Conservation (phyloP, 768 basidiomycete species). For the Phlebiopsis gigantea region DNA sequence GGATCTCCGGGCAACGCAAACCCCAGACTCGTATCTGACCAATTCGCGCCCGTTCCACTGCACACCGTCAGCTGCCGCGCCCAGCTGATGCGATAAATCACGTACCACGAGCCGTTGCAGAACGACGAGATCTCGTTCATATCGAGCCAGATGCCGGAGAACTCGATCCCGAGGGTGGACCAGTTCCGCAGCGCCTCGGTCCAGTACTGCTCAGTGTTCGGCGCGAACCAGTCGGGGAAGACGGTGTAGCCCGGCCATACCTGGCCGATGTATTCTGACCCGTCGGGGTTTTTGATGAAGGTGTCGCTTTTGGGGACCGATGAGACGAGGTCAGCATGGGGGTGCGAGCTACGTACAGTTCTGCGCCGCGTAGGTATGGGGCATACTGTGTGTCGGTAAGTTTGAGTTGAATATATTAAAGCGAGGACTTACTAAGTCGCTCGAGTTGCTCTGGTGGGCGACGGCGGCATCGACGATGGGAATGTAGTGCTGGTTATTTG, state of each 20-base stretch:
- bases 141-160: conserved; percentile 64
- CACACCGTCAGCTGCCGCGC: neutral
- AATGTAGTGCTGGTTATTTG: conserved; percentile 53
- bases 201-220: conserved; percentile 54
- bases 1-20: conserved; percentile 55
- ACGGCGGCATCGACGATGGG: conserved; percentile 68
- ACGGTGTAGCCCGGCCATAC: conserved; percentile 78
- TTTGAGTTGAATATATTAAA: neutral
- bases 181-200: conserved; percentile 54
- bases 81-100: neutral
- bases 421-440: conserved; percentile 45
- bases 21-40: conserved; percentile 48
- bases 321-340: neutral
- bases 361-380: conserved; percentile 58
- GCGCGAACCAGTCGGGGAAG: conserved; percentile 59
- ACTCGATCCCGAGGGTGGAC: conserved; percentile 46
- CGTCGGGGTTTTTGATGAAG: conserved; percentile 74
- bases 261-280: conserved; percentile 64
- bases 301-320: conserved; percentile 36
- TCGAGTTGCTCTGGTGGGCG: conserved; percentile 48
- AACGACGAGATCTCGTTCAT: conserved; percentile 67
- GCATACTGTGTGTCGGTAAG: conserved; percentile 50
- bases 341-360: conserved; percentile 36
- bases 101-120: conserved; percentile 54
- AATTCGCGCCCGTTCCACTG: conserved; percentile 54